Base-by-base conservation (phyloP, 78 protist genomes). In the Dictyostelium purpureum region DNA sequence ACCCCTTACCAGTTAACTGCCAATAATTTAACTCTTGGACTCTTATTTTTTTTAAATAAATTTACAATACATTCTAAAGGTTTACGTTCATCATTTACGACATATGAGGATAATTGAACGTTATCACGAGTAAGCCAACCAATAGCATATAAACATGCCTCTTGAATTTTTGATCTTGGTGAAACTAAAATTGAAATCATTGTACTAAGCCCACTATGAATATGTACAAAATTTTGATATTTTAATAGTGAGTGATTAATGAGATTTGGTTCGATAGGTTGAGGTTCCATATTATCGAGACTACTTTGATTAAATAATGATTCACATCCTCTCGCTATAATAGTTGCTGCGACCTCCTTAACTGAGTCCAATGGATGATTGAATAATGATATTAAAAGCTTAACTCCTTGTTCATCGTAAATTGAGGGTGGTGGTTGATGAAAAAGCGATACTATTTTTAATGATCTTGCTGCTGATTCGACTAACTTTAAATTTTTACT, bases 91-190 rank as follows among this genome's bases (percentile, higher is more conserved):
- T 47, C 35, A 18, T 37, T 73, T 5, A 85, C 38, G 14, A 85
- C 21, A 21, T 28, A 51, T 4, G 80, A 45, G 11, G 83, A 85
- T 28, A 85, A 24, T 26, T 7, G 43, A 4, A 38, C 54, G 42
- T 85, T 85, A 47, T 85, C 92, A 26, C 78, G 31, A 31, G 92
- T 85, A n/a, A 85, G 45, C 61, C 63, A 45, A 40, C 79, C 65
- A 33, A 85, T 40, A 12, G 79, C 92, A n/a, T 59, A 57, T 18
- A 85, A 40, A 85, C 80, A 73, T 45, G 80, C 40, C 7, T 85
- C 92, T 28, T 85, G 82, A 47, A 85, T 21, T 37, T 85, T 85
- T 40, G 92, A 73, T 59, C 45, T 85, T n/a, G 92, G 79, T 73
- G 80, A 43, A 4, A 35, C 2, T 12, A 85, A 45, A 14, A 85